phyloP scores from a whole-genome alignment of 2,329 filamentous ascomycete genomes.

The Ophiostoma sp. region DNA sequence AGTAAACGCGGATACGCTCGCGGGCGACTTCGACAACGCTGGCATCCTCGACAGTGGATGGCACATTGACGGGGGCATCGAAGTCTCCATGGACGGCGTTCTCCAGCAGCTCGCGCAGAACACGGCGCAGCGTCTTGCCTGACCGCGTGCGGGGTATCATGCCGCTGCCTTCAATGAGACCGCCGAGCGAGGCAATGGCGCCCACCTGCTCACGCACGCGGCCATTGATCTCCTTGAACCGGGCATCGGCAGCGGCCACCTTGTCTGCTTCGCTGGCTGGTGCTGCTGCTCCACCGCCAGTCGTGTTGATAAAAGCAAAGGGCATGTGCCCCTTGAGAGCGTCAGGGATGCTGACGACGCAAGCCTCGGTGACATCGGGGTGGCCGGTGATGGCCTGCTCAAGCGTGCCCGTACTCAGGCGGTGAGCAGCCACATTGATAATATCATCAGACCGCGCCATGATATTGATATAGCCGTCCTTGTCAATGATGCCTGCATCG shows the following conservation, averaged over 20 bases:
- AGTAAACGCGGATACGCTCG: slow-evolving; percentile 69
- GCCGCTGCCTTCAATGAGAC: slow-evolving; percentile 74
- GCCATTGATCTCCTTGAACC: slow-evolving; percentile 60
- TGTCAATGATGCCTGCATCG: slow-evolving; percentile 80
- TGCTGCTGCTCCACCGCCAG: slow-evolving; percentile 28
- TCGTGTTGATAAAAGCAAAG: slow-evolving; percentile 76
- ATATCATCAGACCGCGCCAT: slow-evolving; percentile 72
- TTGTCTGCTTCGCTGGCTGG: neutral
- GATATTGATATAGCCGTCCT: slow-evolving; percentile 61
- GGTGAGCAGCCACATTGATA: slow-evolving; percentile 91
- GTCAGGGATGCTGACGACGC: slow-evolving; percentile 82
- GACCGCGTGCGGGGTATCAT: slow-evolving; percentile 90
- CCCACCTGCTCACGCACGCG: slow-evolving; percentile 77
- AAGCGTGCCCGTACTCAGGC: slow-evolving; percentile 81
- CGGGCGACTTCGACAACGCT: slow-evolving; percentile 70
- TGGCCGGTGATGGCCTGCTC: slow-evolving; percentile 87
- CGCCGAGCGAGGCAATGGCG: slow-evolving; percentile 77
- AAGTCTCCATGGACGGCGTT: slow-evolving; percentile 71
- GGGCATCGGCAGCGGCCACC: slow-evolving; percentile 14
- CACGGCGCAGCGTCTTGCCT: slow-evolving; percentile 83
- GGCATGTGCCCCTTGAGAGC: slow-evolving; percentile 83
- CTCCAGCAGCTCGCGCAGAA: slow-evolving; percentile 77
- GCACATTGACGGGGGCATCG: slow-evolving; percentile 65
- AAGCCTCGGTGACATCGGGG: slow-evolving; percentile 72
- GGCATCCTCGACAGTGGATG: slow-evolving; percentile 79